These are phyloP conservation scores for Colletotrichum agaves DNA, from an alignment of 2,329 filamentous ascomycete species.

Conservation along the genomic window DNA sequence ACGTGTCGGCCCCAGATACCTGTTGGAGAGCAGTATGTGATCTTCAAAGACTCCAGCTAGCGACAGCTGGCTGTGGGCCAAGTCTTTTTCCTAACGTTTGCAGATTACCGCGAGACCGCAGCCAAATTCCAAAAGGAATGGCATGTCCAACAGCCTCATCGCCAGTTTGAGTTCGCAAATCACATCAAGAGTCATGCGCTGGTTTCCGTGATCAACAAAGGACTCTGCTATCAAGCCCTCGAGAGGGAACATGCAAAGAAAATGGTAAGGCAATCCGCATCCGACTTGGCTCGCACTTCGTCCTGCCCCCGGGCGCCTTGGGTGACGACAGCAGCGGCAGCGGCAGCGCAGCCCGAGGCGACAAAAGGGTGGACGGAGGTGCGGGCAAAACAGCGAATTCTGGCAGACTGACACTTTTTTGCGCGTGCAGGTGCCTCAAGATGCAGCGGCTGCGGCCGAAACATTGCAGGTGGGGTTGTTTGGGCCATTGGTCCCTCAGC, in stretches of 20 bases:
- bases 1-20: constrained; percentile 56
- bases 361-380: constrained; percentile 37
- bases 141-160: constrained; percentile 71
- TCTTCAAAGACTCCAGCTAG: constrained; percentile 24
- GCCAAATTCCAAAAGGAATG: constrained; percentile 76
- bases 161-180: constrained; percentile 71
- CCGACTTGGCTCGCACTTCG: constrained; percentile 22
- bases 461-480: constrained; percentile 64
- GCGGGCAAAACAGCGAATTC: constrained; percentile 36
- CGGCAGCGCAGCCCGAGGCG: constrained; percentile 15
- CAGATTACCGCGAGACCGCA: constrained; percentile 75
- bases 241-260: constrained; percentile 65
- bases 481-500: constrained; percentile 63
- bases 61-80: constrained; percentile 33
- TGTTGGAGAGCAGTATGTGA: constrained; percentile 71
- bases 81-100: constrained; percentile 29
- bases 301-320: constrained; percentile 37
- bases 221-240: constrained; percentile 68
- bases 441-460: constrained; percentile 58
- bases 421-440: constrained; percentile 59
- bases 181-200: constrained; percentile 73
- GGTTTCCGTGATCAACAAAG: constrained; percentile 71
- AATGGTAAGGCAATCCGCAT: constrained; percentile 55
- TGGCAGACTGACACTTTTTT: constrained; percentile 50
- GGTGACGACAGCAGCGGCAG: constrained; percentile 3